phyloP scores from a whole-genome alignment of 169 alveolate species.

The Fabrea salina region DNA sequence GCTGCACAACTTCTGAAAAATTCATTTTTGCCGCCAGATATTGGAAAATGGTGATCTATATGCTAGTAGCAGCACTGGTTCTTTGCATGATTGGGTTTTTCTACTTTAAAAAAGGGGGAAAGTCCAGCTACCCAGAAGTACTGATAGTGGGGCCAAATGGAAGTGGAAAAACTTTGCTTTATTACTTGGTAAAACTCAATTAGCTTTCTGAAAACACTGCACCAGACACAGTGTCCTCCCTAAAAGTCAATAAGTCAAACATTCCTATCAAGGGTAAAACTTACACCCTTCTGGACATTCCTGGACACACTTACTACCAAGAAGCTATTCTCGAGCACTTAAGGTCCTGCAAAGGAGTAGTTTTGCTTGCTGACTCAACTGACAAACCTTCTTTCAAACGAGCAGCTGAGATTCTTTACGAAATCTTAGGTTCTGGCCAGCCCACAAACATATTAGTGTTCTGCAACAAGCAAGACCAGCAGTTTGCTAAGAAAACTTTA shows the following conservation, averaged over 20 bases:
- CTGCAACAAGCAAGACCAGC: neutral
- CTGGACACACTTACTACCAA: constrained; percentile 36
- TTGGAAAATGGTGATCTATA: no score
- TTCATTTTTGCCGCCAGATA: no score
- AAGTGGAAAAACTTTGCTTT: constrained; percentile 40
- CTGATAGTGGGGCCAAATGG: constrained; percentile 46
- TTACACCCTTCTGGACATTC: constrained; percentile 33
- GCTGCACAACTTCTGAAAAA: constrained; percentile 11
- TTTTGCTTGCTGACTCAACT: constrained; percentile 36
- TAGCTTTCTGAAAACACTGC: neutral
- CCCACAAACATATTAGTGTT: neutral
- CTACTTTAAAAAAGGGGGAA: no score
- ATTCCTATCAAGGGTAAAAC: neutral
- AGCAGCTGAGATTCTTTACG: constrained; percentile 39
- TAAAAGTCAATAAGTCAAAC: neutral
- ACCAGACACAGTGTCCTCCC: neutral
- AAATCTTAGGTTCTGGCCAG: neutral
- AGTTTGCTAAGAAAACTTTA: neutral
- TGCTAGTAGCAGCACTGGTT: no score
- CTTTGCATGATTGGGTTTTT: no score
- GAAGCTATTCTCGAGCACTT: constrained; percentile 24
- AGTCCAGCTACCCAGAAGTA: neutral
- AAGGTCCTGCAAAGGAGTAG: neutral
- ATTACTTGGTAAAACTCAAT: constrained; percentile 38
- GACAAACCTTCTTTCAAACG: constrained; percentile 40